These are phyloP conservation scores for Solanum bulbocastanum DNA, from an alignment of 257 asterid species.

Conservation along the genomic window DNA sequence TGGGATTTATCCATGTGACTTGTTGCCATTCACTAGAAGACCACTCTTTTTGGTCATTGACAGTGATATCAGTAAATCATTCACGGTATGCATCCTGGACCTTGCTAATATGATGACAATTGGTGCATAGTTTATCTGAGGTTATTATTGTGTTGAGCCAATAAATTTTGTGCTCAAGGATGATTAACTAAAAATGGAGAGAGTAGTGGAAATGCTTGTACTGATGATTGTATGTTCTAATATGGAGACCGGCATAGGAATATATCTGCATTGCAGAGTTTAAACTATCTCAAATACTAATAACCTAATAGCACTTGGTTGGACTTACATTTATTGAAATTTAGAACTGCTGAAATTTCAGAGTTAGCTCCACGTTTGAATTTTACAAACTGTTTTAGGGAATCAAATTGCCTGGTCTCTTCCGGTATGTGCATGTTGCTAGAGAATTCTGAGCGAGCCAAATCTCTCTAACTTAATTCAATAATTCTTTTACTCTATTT, in stretches of 20 bases:
- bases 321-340: not conserved
- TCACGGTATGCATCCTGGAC: conserved; percentile 45
- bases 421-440: not conserved
- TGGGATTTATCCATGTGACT: conserved; percentile 81
- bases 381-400: not conserved
- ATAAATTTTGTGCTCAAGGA: not conserved
- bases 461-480: not conserved
- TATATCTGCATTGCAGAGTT: not conserved
- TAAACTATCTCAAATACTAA: not conserved
- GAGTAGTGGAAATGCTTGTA: not conserved
- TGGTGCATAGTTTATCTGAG: not conserved
- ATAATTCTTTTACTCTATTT: not conserved
- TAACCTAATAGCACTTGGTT: not conserved
- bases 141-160: not conserved
- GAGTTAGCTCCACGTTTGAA: not conserved
- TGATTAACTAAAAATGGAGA: not conserved
- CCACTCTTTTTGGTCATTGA: conserved; percentile 81
- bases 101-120: not conserved
- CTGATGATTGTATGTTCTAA: not conserved
- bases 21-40: conserved; percentile 89
- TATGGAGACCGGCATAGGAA: not conserved
- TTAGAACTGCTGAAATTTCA: not conserved
- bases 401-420: not conserved
- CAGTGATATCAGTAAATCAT: conserved; percentile 75
- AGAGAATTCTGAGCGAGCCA: not conserved